phyloP scores from a whole-genome alignment of 2,329 filamentous ascomycete species.

The Trichophyton simii region DNA sequence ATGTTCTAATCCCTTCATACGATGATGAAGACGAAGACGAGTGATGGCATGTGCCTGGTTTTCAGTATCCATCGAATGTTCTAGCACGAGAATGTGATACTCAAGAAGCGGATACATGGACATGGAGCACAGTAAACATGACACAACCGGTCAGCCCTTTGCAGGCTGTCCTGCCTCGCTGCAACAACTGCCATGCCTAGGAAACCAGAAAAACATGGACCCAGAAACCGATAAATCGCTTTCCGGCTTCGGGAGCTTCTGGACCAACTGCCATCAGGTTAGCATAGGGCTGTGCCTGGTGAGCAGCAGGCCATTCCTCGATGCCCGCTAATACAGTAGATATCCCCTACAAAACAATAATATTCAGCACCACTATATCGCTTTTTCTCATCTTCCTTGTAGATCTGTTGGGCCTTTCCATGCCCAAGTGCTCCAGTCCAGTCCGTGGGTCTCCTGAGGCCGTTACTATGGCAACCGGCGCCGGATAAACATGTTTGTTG shows the following conservation, averaged over 20 bases:
- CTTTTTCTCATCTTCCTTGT: too few species aligned
- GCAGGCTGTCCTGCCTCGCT: not conserved
- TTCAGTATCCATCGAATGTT: not conserved
- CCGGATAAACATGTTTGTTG: slow-evolving; percentile 10
- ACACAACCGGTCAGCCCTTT: not conserved
- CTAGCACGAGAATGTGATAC: not conserved
- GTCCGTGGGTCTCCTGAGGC: not conserved
- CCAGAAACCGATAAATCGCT: too few species aligned
- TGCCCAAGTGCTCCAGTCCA: not conserved
- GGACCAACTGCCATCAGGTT: too few species aligned
- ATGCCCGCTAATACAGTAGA: too few species aligned
- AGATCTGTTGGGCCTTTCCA: too few species aligned
- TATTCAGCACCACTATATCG: too few species aligned
- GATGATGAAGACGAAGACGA: slow-evolving; percentile 12
- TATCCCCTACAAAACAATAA: too few species aligned
- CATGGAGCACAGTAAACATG: not conserved
- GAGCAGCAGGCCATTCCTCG: too few species aligned
- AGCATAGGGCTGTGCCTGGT: too few species aligned
- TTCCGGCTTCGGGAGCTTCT: too few species aligned
- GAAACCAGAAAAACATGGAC: too few species aligned
- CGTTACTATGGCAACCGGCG: slow-evolving; percentile 14
- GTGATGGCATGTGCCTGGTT: not conserved
- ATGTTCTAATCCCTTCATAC: slow-evolving; percentile 14
- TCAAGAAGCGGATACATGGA: not conserved
- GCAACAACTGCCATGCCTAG: not conserved